Percentiles rank a stretch among this genome's conserved stretches.
Evolutionary conservation across 176 grass and related monocot species (phyloP).

Genomic region (Typha latifolia): DNA sequence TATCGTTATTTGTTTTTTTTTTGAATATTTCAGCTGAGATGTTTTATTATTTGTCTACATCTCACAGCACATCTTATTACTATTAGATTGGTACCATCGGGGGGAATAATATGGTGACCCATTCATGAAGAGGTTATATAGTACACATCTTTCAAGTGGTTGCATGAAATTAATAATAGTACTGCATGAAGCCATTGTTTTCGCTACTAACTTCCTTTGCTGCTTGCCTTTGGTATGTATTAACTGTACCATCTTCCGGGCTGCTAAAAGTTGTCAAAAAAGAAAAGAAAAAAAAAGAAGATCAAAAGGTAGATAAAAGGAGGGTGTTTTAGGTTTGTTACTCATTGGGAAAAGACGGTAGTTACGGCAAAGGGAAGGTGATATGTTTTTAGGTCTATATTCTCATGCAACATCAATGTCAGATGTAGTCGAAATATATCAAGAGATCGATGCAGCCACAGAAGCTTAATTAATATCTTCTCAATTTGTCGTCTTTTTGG

Average conservation of each 20-base stretch:
- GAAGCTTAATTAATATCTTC: too few species aligned
- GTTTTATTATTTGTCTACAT: neutral
- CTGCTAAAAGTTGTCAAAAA: conserved; percentile 30
- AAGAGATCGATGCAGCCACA: too few species aligned
- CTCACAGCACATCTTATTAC: neutral
- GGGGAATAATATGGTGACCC: too few species aligned
- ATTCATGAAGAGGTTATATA: too few species aligned
- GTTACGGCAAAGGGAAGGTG: conserved; percentile 31
- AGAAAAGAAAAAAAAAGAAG: neutral
- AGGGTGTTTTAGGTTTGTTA: conserved; percentile 39
- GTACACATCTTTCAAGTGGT: too few species aligned
- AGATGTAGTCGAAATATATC: too few species aligned
- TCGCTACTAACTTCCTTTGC: neutral
- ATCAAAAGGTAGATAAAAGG: conserved; percentile 38
- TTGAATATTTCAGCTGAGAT: neutral
- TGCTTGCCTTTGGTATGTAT: conserved; percentile 48
- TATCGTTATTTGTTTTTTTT: neutral
- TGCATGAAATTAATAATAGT: too few species aligned
- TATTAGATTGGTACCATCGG: too few species aligned
- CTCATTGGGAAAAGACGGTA: conserved; percentile 16
- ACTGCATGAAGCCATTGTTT: neutral
- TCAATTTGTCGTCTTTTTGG: too few species aligned
- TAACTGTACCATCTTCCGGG: conserved; percentile 28
- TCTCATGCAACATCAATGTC: too few species aligned
- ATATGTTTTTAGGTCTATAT: neutral